Base-by-base conservation (phyloP, 2,329 filamentous ascomycete species). In the Sphaerostilbella broomeana region DNA sequence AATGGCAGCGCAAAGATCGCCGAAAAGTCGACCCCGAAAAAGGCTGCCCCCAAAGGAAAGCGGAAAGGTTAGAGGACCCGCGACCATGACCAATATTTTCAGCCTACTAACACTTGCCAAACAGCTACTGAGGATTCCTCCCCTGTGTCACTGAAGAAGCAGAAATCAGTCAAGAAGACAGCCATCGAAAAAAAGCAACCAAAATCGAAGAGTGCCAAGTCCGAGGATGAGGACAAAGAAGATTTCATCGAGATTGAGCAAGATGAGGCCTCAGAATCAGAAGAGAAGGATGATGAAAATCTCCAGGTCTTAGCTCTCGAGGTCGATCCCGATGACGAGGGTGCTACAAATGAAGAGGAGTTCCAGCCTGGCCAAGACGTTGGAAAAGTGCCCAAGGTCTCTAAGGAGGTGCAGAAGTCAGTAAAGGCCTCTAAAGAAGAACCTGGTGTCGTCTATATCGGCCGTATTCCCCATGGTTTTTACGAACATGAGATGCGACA, bases 401-500 rank as follows among this genome's bases (percentile, higher is more conserved):
- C 70, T 43, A 65, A 67, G 48, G 65, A 68, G 33, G 49, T 65
- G 8, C 54, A 62, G 47, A 66, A 70, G 51, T 64, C 69, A 16
- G 61, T 65, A 18, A 59, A 64, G 50, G 53, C 51, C 19, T 55
- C 55, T 15, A 67, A 68, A 41, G 69, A 73, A 32, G 73, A 75
- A 36, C 77, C 85, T 2, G 90, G 89, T 32, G 81, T 92, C 27
- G 73, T 97, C 56, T 97, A 95, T 65, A 73, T 98, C 54, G 88
- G 86, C 58, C 86, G 88, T 49, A 82, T 95, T 44, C 89, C 89
- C 26, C 86, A 92, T 65, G 68, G 92, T 66, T 98, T 98, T 77
- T 97, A 90, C 72, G 92, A 98, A 68, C 78, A 88, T 55, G 84
- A 97, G 67, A 94, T 98, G 84, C 80, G 79, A 52, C 79, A 81